Conservation (phyloP, 768 basidiomycete genomes). For the Termitomyces sp. region DNA sequence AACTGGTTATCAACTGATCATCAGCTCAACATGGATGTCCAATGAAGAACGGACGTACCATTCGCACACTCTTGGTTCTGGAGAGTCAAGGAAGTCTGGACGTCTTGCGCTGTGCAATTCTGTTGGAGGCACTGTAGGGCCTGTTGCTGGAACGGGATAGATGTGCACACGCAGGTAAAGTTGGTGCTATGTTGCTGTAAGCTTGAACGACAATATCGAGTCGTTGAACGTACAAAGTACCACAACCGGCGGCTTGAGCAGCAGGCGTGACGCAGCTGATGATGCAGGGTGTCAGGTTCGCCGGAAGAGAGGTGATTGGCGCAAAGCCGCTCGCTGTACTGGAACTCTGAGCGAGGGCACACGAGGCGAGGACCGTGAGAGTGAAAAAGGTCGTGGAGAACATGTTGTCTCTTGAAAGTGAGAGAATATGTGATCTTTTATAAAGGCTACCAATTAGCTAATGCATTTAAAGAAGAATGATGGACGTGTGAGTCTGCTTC, state of each 20-base stretch:
- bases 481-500: not conserved
- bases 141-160: conserved; percentile 11
- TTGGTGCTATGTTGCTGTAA: conserved; percentile 5
- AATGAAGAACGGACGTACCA: not conserved
- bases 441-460: not conserved
- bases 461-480: not conserved
- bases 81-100: conserved; percentile 5
- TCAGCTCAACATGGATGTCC: not conserved
- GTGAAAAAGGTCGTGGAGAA: conserved; percentile 8
- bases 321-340: not conserved
- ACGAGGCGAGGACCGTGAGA: conserved; percentile 1
- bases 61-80: conserved; percentile 10
- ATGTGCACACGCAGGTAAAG: conserved; percentile 12
- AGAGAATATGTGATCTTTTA: not conserved
- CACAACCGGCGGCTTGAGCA: not conserved
- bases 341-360: conserved; percentile 1
- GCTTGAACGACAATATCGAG: too few species aligned
- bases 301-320: not conserved
- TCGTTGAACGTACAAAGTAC: not conserved
- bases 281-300: conserved; percentile 6
- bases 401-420: not conserved
- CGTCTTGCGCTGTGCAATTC: conserved; percentile 9
- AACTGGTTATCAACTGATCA: not conserved
- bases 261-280: conserved; percentile 7
- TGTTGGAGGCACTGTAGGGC: conserved; percentile 10